Evolutionary conservation across 2,329 filamentous ascomycete species (phyloP), one percentile per base, ranked within the genome.

Genomic region (Rhynchosporium secalis): DNA sequence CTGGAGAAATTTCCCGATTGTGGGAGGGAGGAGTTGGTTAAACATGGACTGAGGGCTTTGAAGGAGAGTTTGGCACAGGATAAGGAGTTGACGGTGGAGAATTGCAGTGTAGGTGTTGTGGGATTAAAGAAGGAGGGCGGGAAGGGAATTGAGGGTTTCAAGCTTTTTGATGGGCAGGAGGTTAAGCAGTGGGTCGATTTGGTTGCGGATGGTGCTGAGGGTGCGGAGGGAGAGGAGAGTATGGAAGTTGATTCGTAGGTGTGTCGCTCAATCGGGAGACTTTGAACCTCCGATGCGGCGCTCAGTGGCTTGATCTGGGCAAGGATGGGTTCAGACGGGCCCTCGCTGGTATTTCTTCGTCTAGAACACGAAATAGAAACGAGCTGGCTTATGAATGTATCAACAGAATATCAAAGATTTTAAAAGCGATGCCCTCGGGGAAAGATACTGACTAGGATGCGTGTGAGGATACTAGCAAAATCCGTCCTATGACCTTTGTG

Each of bases 41-140:
- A 86, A 78, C 95, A 99, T 80, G 95, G 94, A 38, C 80, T 99
- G 74, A 85, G 86, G 74, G 94, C 95, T 57, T 81, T 99, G 75
- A 96, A 96, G 83, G 95, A 99, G 82, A 96, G 90, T 71, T 80
- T 99, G 76, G 90, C 91, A 62, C 94, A 98, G 84, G 95, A 99
- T 79, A 96, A 96, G 82, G 93, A 98, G 83, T 80, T 99, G 76
- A 98, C 94, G 60, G 86, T 97, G 46, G 95, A 98, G 76, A 99
- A 99, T 80, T 96, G 93, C 60, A 96, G 92, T 70, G 85, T 99
- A 59, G 93, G 91, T 43, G 82, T 97, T 65, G 90, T 93, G 28
- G 93, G 93, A 9, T 70, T 86, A 55, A 79, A 79, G 61, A 76
- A 76, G 66, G 77, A 78, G 64, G 78, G 79, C 6, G 79, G 79